These are phyloP conservation scores for Conidiobolus incongruus DNA, from an alignment of 371 early-diverging fungal species.

Conservation along the genomic window DNA sequence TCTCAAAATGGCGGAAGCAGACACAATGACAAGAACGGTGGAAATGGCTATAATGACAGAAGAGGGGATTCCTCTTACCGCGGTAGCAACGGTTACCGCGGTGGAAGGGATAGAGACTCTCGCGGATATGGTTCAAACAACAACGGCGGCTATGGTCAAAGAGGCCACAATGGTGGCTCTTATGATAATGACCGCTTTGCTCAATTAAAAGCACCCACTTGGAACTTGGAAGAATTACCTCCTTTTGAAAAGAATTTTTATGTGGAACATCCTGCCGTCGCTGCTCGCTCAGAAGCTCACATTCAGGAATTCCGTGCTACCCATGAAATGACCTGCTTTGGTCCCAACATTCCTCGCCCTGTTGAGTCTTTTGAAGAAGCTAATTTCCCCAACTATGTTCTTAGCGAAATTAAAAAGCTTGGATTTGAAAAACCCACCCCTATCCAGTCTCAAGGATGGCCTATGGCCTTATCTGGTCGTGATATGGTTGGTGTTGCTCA, in stretches of 20 bases:
- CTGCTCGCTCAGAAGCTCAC: conserved; percentile 22
- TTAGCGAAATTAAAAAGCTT: conserved; percentile 29
- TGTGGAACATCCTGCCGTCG: conserved; percentile 50
- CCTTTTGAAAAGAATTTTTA: conserved; percentile 65
- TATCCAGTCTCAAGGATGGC: conserved; percentile 48
- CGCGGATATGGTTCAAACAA: too few relatives aligned
- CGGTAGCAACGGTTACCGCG: too few relatives aligned
- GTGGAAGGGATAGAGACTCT: too few relatives aligned
- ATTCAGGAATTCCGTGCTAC: conserved; percentile 28
- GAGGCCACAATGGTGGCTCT: too few relatives aligned
- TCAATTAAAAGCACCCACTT: too few relatives aligned
- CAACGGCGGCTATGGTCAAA: too few relatives aligned
- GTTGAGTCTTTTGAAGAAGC: conserved; percentile 75
- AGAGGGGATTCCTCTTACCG: too few relatives aligned
- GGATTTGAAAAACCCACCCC: conserved; percentile 49
- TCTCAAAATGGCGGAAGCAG: too few relatives aligned
- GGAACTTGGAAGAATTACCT: conserved; percentile 39
- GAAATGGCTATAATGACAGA: too few relatives aligned
- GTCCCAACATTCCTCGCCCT: conserved; percentile 39
- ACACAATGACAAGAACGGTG: too few relatives aligned
- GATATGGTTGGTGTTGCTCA: conserved; percentile 81
- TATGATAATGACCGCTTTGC: too few relatives aligned
- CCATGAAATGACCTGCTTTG: conserved; percentile 35
- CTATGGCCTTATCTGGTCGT: conserved; percentile 49
- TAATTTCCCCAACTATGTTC: conserved; percentile 51